Base-by-base conservation (phyloP, 352 stramenopile species). In the Globisporangium iwayamae region DNA sequence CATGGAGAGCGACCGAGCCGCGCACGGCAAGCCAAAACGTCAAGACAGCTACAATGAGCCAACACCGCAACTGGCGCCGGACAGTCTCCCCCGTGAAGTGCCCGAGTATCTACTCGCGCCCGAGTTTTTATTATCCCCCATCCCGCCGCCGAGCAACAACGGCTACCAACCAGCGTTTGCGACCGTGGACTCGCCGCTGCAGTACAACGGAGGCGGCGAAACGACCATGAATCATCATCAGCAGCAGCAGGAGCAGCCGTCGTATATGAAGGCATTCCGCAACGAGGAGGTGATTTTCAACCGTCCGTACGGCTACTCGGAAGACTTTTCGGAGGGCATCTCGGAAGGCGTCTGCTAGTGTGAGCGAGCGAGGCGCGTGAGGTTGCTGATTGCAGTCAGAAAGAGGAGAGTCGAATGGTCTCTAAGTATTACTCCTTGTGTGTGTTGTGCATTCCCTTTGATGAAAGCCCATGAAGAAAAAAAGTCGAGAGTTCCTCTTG, bases 311-410 rank as follows among this genome's bases (percentile, higher is more conserved):
- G 83, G 83, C 46, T 79, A 86, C 50, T 93, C 85, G 18, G 83
- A 93, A 59, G 84, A 93, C 56, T 77, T 89, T 45, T 87, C 76
- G 6, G 84, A 93, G 56, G 79, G 82, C 3, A 62, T 93, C 47
- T 89, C 82, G 38, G 85, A 93, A 71, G 85, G 85, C 60, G 85
- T 93, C 60, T 93, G 85, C 77, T 93, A 67, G 47, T 52, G 47
- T 52, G 43, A 45, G 25, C 9, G 32, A 60, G 22, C 32, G 32
- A 36, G 32, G 32, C 58, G 34, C 41, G 46, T 62, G 64, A 34
- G 56, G 25, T 16, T 62, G 28, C 13, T 25, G 56, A 16, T 22
- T 48, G 14, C 14, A 22, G 34, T 39, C 20, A 56, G 30, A 38
- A 3, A 47, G 45, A 55, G 55, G 56, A 32, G 25, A 48, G 22